Percentiles rank a stretch among this genome's conserved stretches.
These are phyloP conservation scores for Trichoderma atrobrunneum DNA, from an alignment of 2,329 filamentous ascomycete genomes.

Conservation along the genomic window DNA sequence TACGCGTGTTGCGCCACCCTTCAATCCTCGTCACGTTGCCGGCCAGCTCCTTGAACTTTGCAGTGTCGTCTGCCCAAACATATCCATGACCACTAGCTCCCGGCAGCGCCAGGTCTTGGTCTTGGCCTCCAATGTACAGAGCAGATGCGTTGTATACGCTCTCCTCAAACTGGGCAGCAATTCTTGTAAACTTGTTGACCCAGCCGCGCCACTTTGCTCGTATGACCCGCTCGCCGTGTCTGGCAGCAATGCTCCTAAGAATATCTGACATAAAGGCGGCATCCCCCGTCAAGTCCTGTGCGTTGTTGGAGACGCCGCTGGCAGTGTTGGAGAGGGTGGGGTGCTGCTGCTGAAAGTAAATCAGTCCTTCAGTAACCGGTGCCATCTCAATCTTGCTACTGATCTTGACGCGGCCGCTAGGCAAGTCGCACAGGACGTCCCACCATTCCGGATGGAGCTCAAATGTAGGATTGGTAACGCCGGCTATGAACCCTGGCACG, in stretches of 20 bases:
- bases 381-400: conserved; percentile 82
- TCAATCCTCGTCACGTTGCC: conserved; percentile 92
- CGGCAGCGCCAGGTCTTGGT: conserved; percentile 57
- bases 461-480: conserved; percentile 95
- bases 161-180: conserved; percentile 93
- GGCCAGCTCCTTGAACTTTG: conserved; percentile 80
- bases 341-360: conserved; percentile 84
- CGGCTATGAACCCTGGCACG: conserved; percentile 95
- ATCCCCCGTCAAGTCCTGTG: conserved; percentile 77
- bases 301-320: conserved; percentile 40
- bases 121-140: conserved; percentile 77
- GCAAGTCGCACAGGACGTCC: conserved; percentile 92
- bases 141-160: conserved; percentile 90
- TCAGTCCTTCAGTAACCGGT: conserved; percentile 75
- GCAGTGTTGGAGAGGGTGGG: conserved; percentile 52
- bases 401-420: conserved; percentile 91
- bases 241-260: conserved; percentile 74
- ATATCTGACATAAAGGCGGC: conserved; percentile 85
- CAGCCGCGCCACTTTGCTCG: conserved; percentile 91
- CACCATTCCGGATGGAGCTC: conserved; percentile 96
- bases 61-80: conserved; percentile 83
- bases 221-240: conserved; percentile 86
- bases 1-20: conserved; percentile 92
- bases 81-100: conserved; percentile 81
- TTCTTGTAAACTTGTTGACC: conserved; percentile 89